A percentile compares a stretch with the other conserved stretches of the same genome.
phyloP scores from a whole-genome alignment of 2,329 filamentous ascomycete species.

The Aspergillus neotritici region DNA sequence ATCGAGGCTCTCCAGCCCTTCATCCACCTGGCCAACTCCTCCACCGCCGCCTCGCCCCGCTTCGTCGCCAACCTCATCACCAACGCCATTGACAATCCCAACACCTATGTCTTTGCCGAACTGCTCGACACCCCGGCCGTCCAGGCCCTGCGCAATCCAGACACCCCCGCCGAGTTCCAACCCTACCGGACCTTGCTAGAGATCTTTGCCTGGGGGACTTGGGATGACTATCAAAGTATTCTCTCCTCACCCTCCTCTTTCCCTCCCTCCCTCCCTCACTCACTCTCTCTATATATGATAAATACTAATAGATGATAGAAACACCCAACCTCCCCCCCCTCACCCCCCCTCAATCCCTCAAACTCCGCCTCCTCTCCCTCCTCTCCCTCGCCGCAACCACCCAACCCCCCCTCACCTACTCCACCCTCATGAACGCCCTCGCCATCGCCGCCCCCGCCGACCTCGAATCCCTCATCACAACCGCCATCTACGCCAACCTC shows the following conservation, averaged over 20 bases:
- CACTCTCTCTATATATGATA: background rate
- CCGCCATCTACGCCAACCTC: slow-evolving; percentile 79
- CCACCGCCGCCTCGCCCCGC: slow-evolving; percentile 63
- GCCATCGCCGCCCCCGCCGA: slow-evolving; percentile 61
- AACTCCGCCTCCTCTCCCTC: slow-evolving; percentile 86
- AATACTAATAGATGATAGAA: slow-evolving; percentile 26
- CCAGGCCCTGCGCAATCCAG: slow-evolving; percentile 58
- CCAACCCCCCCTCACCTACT: slow-evolving; percentile 66
- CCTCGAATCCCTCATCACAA: slow-evolving; percentile 81
- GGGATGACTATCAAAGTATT: slow-evolving; percentile 65
- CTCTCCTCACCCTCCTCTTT: background rate
- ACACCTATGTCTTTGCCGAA: slow-evolving; percentile 90
- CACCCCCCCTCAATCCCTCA: slow-evolving; percentile 65
- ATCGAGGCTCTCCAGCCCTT: slow-evolving; percentile 71
- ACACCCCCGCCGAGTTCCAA: slow-evolving; percentile 56
- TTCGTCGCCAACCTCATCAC: slow-evolving; percentile 80
- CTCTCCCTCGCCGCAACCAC: slow-evolving; percentile 69
- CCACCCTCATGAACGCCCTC: slow-evolving; percentile 60
- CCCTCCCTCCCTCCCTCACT: too few relatives aligned
- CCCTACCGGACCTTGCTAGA: slow-evolving; percentile 66
- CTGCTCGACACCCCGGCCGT: slow-evolving; percentile 78
- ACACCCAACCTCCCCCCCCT: slow-evolving; percentile 63
- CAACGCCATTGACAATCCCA: slow-evolving; percentile 81
- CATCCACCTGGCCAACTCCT: slow-evolving; percentile 79
- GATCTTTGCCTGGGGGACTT: slow-evolving; percentile 91